A percentile compares a stretch with the other conserved stretches of the same genome.
Conservation (phyloP, 2,329 filamentous ascomycete genomes). For the Trichoderma pleuroti region DNA sequence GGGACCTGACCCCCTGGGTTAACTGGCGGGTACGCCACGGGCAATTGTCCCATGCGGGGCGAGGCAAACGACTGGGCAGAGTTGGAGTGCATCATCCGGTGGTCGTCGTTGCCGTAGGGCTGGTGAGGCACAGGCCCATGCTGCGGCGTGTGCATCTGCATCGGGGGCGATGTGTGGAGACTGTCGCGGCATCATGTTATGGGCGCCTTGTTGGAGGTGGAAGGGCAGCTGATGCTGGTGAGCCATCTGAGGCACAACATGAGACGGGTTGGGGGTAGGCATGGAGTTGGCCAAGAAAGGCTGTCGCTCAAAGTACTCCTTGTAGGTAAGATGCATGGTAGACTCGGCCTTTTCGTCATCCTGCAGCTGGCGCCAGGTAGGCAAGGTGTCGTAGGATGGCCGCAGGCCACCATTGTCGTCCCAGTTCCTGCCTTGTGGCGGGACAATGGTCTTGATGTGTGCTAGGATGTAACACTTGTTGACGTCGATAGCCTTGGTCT, state of each 20-base stretch:
- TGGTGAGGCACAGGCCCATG: constrained; percentile 64
- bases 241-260: constrained; percentile 67
- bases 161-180: constrained; percentile 73
- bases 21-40: constrained; percentile 67
- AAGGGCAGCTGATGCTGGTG: constrained; percentile 82
- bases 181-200: constrained; percentile 63
- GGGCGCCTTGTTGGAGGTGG: constrained; percentile 73
- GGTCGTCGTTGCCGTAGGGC: constrained; percentile 73
- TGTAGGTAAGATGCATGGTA: constrained; percentile 65
- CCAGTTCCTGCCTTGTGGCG: constrained; percentile 58
- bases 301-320: constrained; percentile 72
- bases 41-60: constrained; percentile 68
- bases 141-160: constrained; percentile 72
- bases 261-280: constrained; percentile 65
- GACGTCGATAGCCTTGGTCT: constrained; percentile 67
- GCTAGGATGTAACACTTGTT: constrained; percentile 61
- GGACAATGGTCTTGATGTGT: constrained; percentile 52
- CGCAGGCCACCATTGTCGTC: constrained; percentile 77
- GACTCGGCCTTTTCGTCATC: constrained; percentile 68
- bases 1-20: constrained; percentile 66
- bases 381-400: constrained; percentile 76
- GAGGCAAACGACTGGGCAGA: constrained; percentile 83
- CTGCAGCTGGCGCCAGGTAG: constrained; percentile 73
- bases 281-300: constrained; percentile 54
- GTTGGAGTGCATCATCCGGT: constrained; percentile 83